phyloP scores from a whole-genome alignment of 208 protist species.

The Leishmania tarentolae region DNA sequence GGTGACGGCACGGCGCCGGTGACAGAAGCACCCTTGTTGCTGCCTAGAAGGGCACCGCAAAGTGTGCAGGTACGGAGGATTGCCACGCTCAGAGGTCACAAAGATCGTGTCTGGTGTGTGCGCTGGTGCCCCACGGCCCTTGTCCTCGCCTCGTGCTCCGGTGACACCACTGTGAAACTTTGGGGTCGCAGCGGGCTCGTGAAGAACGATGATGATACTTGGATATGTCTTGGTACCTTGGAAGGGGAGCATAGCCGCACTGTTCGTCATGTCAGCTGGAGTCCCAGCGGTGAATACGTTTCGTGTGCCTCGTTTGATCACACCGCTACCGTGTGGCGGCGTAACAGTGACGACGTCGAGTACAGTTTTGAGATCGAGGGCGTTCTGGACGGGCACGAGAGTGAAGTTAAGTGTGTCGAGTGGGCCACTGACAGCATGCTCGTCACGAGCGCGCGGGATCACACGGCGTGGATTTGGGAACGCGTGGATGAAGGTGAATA shows the following conservation, averaged over 20 bases:
- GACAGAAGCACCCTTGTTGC: slow-evolving; percentile 24
- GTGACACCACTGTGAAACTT: slow-evolving; percentile 69
- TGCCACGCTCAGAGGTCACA: slow-evolving; percentile 59
- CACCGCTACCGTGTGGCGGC: slow-evolving; percentile 77
- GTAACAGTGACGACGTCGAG: slow-evolving; percentile 23
- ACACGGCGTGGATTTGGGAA: slow-evolving; percentile 93
- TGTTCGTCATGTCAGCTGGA: slow-evolving; percentile 84
- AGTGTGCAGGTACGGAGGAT: slow-evolving; percentile 39
- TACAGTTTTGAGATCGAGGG: slow-evolving; percentile 77
- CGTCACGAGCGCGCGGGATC: slow-evolving; percentile 89
- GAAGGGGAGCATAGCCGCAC: slow-evolving; percentile 79
- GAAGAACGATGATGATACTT: slow-evolving; percentile 13
- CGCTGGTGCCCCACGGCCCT: slow-evolving; percentile 73
- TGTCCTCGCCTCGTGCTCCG: slow-evolving; percentile 76
- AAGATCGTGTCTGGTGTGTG: slow-evolving; percentile 85
- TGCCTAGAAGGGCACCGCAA: slow-evolving; percentile 11
- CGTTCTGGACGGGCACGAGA: slow-evolving; percentile 91
- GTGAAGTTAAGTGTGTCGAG: slow-evolving; percentile 90
- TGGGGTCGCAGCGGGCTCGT: slow-evolving; percentile 40
- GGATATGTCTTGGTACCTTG: slow-evolving; percentile 59
- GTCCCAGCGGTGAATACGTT: slow-evolving; percentile 77
- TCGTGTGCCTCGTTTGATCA: slow-evolving; percentile 85
- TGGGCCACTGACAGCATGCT: slow-evolving; percentile 82
- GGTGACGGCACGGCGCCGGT: background rate
- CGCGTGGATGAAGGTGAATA: slow-evolving; percentile 84